Conservation (phyloP, 2,329 filamentous ascomycete genomes). For the Phyllosticta ampelicida region DNA sequence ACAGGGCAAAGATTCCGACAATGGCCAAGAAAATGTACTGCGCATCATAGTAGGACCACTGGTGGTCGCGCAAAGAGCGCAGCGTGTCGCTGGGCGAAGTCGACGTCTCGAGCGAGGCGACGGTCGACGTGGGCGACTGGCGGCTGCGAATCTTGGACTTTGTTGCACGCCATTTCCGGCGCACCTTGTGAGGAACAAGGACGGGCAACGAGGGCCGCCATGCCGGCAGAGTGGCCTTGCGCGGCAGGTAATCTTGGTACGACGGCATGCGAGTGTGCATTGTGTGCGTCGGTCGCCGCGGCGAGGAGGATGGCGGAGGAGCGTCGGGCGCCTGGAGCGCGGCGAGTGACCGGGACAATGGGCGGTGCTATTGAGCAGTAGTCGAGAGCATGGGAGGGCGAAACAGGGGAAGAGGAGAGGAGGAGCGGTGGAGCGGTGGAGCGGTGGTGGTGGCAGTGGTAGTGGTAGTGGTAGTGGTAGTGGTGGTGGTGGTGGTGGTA, state of each 20-base stretch:
- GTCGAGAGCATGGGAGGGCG: conserved; percentile 10
- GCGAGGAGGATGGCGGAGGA: background rate
- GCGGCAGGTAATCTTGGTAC: conserved; percentile 9
- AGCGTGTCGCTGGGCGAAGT: conserved; percentile 72
- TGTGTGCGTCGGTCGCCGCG: background rate
- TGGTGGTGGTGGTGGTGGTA: background rate
- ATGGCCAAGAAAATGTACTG: conserved; percentile 71
- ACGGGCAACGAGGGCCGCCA: conserved; percentile 10
- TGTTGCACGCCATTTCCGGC: conserved; percentile 51
- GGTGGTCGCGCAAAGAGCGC: conserved; percentile 61
- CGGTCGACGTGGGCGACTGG: conserved; percentile 57
- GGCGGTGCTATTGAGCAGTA: conserved; percentile 5
- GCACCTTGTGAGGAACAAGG: conserved; percentile 53
- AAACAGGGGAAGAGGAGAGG: background rate
- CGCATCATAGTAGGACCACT: conserved; percentile 72
- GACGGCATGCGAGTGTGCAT: conserved; percentile 10
- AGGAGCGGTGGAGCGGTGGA: background rate
- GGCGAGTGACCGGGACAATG: conserved; percentile 7
- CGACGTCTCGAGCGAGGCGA: conserved; percentile 69
- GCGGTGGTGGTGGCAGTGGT: background rate
- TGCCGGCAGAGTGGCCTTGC: conserved; percentile 7
- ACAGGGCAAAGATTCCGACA: conserved; percentile 69
- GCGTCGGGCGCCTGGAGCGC: conserved; percentile 8
- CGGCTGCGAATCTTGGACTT: conserved; percentile 56
- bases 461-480: background rate